Percentiles rank a stretch among this genome's conserved stretches.
phyloP scores from a whole-genome alignment of 2,329 filamentous ascomycete species.

The Cordyceps pruinosa region DNA sequence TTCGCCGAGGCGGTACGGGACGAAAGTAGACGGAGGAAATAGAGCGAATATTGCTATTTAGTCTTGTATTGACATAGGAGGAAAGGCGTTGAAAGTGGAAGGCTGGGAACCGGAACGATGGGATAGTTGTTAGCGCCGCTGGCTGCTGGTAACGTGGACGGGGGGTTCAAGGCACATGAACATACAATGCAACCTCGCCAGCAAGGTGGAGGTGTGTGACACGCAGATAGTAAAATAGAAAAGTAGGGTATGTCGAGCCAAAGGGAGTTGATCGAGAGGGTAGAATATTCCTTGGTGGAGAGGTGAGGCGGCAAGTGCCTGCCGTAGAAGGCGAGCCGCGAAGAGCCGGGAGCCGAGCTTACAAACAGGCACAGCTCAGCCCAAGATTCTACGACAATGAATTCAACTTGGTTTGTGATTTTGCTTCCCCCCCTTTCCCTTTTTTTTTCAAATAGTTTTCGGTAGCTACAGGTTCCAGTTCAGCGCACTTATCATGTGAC shows the following conservation, averaged over 20 bases:
- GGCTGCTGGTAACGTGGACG: not conserved
- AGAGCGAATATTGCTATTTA: not conserved
- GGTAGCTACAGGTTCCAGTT: too few relatives aligned
- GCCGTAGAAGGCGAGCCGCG: too few relatives aligned
- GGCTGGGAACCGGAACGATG: not conserved
- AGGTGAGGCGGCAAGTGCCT: not conserved
- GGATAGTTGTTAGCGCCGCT: not conserved
- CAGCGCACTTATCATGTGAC: too few relatives aligned
- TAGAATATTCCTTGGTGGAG: not conserved
- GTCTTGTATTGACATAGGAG: not conserved
- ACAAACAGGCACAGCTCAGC: not conserved
- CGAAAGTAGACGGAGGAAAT: not conserved
- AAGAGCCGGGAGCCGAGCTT: not conserved
- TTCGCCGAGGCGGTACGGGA: not conserved
- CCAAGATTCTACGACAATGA: too few relatives aligned
- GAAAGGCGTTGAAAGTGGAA: not conserved
- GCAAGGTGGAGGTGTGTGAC: not conserved
- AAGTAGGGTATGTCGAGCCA: not conserved
- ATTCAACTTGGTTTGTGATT: too few relatives aligned
- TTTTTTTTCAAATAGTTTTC: too few relatives aligned
- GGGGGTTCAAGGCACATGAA: not conserved
- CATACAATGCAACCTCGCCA: slow-evolving; percentile 1
- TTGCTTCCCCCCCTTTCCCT: too few relatives aligned
- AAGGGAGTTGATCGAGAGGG: not conserved
- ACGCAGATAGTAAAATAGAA: not conserved